phyloP scores from a whole-genome alignment of 768 basidiomycete genomes.

The Lyophyllum semitale region DNA sequence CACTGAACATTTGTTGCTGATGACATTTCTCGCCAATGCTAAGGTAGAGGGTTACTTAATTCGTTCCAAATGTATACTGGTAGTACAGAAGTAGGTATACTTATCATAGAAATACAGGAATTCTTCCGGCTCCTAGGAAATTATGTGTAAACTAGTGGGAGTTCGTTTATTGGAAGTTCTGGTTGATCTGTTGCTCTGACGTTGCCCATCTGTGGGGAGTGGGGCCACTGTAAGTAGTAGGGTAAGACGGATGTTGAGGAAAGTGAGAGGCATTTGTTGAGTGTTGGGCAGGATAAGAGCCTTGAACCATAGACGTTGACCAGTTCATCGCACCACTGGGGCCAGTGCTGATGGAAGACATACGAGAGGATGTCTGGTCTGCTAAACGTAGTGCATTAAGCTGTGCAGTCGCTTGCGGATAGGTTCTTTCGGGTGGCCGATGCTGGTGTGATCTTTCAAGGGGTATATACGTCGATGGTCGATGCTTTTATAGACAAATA shows the following conservation, averaged over 20 bases:
- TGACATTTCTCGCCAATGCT: no score
- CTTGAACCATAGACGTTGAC: not conserved
- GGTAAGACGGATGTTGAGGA: conserved; percentile 14
- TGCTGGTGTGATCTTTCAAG: conserved; percentile 10
- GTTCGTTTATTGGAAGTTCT: conserved; percentile 11
- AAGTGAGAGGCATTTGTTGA: conserved; percentile 19
- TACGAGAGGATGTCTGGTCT: not conserved
- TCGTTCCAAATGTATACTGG: not conserved
- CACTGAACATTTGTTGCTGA: not conserved
- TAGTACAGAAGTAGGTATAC: not conserved
- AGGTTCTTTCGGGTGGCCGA: not conserved
- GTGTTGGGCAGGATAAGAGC: not conserved
- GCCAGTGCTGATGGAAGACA: not conserved
- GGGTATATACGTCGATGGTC: not conserved
- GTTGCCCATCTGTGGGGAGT: conserved; percentile 21
- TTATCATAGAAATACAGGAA: conserved; percentile 4
- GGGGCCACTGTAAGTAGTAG: conserved; percentile 2
- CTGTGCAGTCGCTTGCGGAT: not conserved
- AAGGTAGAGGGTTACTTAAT: no score
- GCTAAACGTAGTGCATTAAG: not conserved
- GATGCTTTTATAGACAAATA: not conserved
- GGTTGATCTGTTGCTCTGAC: conserved; percentile 22
- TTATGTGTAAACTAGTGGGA: not conserved
- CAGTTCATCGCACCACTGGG: not conserved
- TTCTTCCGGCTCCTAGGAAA: not conserved